phyloP scores from a whole-genome alignment of 305 asterid species.

The Rubia peregrina region DNA sequence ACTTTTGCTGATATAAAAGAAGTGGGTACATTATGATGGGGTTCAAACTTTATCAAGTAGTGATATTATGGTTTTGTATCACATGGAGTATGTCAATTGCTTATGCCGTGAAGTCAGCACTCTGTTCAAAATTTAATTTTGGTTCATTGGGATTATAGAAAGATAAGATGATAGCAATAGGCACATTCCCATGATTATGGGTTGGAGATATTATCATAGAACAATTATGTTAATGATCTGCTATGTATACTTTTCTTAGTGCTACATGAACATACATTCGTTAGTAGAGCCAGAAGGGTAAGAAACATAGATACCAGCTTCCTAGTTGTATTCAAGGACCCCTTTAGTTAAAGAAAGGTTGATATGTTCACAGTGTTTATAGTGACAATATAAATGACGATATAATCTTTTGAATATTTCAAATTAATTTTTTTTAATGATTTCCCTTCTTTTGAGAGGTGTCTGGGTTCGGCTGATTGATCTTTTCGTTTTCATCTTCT shows the following conservation, averaged over 20 bases:
- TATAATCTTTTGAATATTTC: neutral
- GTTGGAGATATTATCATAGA: neutral
- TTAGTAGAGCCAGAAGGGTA: neutral
- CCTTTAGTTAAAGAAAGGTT: neutral
- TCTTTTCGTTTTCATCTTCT: neutral
- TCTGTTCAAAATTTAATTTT: too few species aligned
- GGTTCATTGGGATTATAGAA: neutral
- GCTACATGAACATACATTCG: neutral
- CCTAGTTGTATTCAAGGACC: neutral
- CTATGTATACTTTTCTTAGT: neutral
- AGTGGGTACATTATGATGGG: neutral
- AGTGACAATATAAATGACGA: neutral
- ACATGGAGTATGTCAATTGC: neutral
- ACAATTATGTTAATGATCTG: neutral
- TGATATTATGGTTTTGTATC: neutral
- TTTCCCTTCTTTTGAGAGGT: neutral
- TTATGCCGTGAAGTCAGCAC: neutral
- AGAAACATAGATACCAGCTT: neutral
- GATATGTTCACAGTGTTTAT: neutral
- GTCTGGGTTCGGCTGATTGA: neutral
- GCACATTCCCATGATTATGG: neutral
- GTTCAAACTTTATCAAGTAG: neutral
- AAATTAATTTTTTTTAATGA: neutral
- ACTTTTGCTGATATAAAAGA: neutral
- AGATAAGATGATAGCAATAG: neutral